Conservation (phyloP, 2,329 filamentous ascomycete species). For the Colletotrichum gigasporum region DNA sequence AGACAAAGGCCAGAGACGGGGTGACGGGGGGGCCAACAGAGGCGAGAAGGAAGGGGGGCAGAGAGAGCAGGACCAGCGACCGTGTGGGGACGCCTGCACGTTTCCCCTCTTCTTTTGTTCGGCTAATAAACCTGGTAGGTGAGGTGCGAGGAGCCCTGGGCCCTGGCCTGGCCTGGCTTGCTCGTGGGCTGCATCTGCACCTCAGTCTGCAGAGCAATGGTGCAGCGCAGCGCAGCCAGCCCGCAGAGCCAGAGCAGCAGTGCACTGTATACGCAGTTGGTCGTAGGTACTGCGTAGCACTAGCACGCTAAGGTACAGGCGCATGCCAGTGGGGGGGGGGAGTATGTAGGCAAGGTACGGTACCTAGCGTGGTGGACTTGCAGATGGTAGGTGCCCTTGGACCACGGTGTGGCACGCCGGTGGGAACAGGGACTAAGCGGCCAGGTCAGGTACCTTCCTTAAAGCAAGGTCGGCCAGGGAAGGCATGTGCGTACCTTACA, state of each 20-base stretch:
- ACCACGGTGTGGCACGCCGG: not conserved
- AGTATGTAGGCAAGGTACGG: conserved; percentile 8
- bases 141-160: not conserved
- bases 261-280: not conserved
- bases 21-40: not conserved
- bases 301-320: too few species aligned
- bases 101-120: conserved; percentile 32
- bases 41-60: not conserved
- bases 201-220: not conserved
- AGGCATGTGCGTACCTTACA: too few species aligned
- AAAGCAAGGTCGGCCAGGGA: too few species aligned
- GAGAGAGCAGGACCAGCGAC: not conserved
- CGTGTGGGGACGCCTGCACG: conserved; percentile 20
- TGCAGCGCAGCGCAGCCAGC: not conserved
- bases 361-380: conserved; percentile 16
- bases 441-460: too few species aligned
- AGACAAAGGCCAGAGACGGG: not conserved
- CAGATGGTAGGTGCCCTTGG: not conserved
- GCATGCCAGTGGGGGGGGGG: too few species aligned
- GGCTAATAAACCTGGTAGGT: conserved; percentile 1
- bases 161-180: not conserved
- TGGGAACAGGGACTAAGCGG: too few species aligned
- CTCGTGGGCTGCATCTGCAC: not conserved
- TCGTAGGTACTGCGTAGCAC: too few species aligned
- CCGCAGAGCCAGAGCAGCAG: conserved; percentile 5